Base-by-base conservation (phyloP, 441 rosid species). In the Jatropha multifida region DNA sequence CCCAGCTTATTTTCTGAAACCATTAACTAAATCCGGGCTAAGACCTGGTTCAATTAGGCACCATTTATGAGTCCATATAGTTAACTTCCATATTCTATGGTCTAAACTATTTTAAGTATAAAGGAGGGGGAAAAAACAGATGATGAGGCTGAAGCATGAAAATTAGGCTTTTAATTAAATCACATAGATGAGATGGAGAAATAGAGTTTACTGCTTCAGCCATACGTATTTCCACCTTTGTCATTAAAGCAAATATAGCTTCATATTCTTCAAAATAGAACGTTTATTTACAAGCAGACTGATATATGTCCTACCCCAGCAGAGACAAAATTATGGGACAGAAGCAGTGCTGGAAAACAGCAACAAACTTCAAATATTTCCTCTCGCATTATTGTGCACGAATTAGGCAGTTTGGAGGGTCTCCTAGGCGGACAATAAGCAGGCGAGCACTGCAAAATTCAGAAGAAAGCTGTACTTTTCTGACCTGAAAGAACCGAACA, bases 321-420 rank as follows among this genome's bases (percentile, higher is more conserved):
- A 48, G 13, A 17, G 26, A 59, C 37, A 32, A 46, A 49, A 41
- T 26, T 5, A 70, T 26, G 17, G 63, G n/a, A 32, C 52, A 69
- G 11, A 42, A 52, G 56, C 75, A 42, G 65, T 64, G 32, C 48
- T 15, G 48, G 65, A 48, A 75, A 59, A 62, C 58, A 12, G 52
- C 20, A 37, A 37, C 12, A 18, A 26, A 8, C 38, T 13, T 69
- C 17, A 52, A 58, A 42, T 23, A 9, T 44, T 54, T 23, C 55
- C 37, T 54, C 65, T 66, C 18, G 44, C 42, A 15, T 55, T 7
- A 20, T 23, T 42, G 27, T 64, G 52, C 40, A 18, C 14, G 11
- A 23, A 32, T 32, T 32, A 32, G 32, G 32, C 32, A 32, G 32
- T 32, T 32, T 32, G 32, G 32, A 32, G 32, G 32, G 32, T 32